Conservation (phyloP, 257 asterid genomes). For the Solanum neorickii region DNA sequence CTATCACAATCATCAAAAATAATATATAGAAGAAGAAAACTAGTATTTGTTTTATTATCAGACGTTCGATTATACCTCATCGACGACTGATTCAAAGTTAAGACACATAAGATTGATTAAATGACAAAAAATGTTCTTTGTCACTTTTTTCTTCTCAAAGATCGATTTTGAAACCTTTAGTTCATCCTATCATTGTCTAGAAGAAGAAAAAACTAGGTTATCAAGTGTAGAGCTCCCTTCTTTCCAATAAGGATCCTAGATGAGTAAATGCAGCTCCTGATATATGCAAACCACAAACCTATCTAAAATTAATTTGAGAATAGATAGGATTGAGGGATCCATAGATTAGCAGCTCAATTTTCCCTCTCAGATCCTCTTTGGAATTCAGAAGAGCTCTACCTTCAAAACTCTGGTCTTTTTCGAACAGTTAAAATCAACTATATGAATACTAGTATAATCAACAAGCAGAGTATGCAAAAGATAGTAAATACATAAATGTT, state of each 20-base stretch:
- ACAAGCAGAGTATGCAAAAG: background rate
- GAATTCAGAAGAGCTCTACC: slow-evolving; percentile 84
- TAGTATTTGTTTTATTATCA: background rate
- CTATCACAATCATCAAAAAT: background rate
- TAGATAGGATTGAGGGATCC: slow-evolving; percentile 63
- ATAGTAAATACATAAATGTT: background rate
- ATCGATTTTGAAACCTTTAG: background rate
- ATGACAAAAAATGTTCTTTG: background rate
- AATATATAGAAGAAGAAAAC: background rate
- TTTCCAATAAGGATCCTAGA: slow-evolving; percentile 51
- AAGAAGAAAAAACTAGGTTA: background rate
- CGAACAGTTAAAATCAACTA: background rate
- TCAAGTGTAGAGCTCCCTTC: slow-evolving; percentile 75
- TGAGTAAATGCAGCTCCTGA: slow-evolving; percentile 47
- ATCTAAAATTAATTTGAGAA: background rate
- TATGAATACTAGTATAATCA: background rate
- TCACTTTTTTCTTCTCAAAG: background rate
- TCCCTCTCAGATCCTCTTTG: slow-evolving; percentile 57
- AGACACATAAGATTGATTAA: background rate
- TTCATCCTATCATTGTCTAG: background rate
- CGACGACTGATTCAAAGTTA: background rate
- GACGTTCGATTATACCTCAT: background rate
- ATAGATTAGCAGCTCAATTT: slow-evolving; percentile 59
- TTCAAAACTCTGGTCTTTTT: slow-evolving; percentile 9
- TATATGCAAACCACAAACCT: slow-evolving; percentile 69